Evolutionary conservation across 257 asterid species (phyloP), one percentile per base, ranked within the genome.

Genomic region (Henckelia pumila): DNA sequence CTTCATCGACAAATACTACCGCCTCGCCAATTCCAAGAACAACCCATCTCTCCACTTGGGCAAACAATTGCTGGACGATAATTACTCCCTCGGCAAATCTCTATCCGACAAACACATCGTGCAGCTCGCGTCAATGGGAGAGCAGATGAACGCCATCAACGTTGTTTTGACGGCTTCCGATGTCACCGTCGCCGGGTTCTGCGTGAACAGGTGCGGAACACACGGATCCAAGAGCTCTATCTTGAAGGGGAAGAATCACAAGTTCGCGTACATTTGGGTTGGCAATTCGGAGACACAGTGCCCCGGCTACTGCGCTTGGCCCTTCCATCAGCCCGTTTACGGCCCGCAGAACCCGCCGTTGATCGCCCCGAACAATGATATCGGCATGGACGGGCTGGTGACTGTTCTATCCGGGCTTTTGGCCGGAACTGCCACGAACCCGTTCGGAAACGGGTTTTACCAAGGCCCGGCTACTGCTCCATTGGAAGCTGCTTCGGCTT

Each of bases 321-420:
- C 84, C n/a, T 79, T 79, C 56, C 84, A 79, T 60, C 84, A 76
- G 63, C 87, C 87, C 19, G 57, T 61, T 14, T 82, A 82, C 65
- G 87, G 87, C 23, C 87, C 87, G 9, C 85, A 82, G 33, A 77
- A 16, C 69, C 72, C 81, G 61, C 78, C 87, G 0, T 9, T 79
- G 59, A 71, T 61, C 25, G 73, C 87, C 17, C 87, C 87, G 1
- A 82, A 82, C 59, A 77, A 76, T 25, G 87, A 82, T 26, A 83
- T 79, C 26, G 87, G 85, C 11, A 23, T 70, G 61, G 87, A 82
- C 16, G 87, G 85, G 0, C 70, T 79, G 72, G 79, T 77, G 8
- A 82, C 80, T 1, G 80, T 77, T 56, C 65, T 82, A 20, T 84
- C 77, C 7, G 73, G 87, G 57, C 76, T 77, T 17, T 57, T 79